Evolutionary conservation across 176 grass and related monocot species (phyloP), one percentile per base, ranked within the genome.

Genomic region (Stipa capillata): DNA sequence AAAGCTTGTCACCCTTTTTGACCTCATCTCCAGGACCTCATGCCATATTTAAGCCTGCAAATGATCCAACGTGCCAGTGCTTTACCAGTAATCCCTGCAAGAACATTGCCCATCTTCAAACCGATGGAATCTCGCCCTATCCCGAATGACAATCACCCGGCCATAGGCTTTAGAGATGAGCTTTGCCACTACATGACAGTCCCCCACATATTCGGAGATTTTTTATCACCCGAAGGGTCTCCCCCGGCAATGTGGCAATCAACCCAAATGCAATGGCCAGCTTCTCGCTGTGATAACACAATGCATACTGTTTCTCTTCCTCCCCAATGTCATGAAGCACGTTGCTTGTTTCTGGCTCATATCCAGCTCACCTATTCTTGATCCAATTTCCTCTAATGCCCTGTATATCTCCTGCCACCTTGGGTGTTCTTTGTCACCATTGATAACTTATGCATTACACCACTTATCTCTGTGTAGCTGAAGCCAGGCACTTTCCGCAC

Each of bases 21-120:
- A 11, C 23, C 49, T 25, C 17, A 45, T 47, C 3, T 49, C 24
- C 15, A 75, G 5, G 39, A 48, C 48, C 29, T 39, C 62, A 50
- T 36, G 24, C 8, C 36, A 66, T 37, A 48, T 65, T 65, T 54
- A 65, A 40, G 8, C 12, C 28, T 62, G 7, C 7, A 6, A 28
- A 52, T 53, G 25, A 54, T 31, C 43, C 4, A 37, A 7, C 18
- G 17, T 3, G 1, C 52, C 65, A 73, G 37, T 28, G 69, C 71
- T 73, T 93, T 77, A 97, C 94, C 91, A 94, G 87, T 91, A 97
- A 88, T 94, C 89, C 17, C 73, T 69, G 45, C 94, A 97, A 29
- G 91, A 91, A 78, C 94, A 94, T 4, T 92, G 59, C 47, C 94
- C 91, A 7, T 80, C 65, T 58, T 97, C 85, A 76, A 97, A 94